Evolutionary conservation across 768 basidiomycete genomes (phyloP).

Genomic region (Collybia nuda): DNA sequence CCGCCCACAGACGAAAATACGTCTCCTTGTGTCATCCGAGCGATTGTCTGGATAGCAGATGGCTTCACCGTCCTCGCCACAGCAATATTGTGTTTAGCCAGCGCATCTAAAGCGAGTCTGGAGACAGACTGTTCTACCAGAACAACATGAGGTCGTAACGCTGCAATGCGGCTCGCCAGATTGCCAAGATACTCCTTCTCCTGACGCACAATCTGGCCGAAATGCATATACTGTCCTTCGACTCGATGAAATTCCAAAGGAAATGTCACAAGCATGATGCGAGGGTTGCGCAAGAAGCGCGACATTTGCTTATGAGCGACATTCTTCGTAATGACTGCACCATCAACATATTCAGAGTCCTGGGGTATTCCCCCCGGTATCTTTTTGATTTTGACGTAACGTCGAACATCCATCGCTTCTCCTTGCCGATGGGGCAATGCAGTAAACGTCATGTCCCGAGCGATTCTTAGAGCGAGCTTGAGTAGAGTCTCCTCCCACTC

Average conservation of each 20-base stretch:
- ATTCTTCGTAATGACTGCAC: constrained; percentile 97
- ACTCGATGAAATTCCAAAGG: constrained; percentile 92
- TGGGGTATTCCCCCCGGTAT: constrained; percentile 90
- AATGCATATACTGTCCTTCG: constrained; percentile 90
- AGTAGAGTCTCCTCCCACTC: constrained; percentile 91
- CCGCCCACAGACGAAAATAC: constrained; percentile 96
- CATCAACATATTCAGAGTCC: constrained; percentile 96
- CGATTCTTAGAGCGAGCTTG: constrained; percentile 80
- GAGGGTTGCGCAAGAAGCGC: constrained; percentile 76
- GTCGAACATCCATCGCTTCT: constrained; percentile 91
- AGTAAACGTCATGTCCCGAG: constrained; percentile 82
- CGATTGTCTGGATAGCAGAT: constrained; percentile 82
- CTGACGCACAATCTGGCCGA: constrained; percentile 87
- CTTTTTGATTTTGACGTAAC: constrained; percentile 98
- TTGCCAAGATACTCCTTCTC: constrained; percentile 92
- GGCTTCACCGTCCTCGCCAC: constrained; percentile 90
- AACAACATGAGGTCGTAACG: constrained; percentile 87
- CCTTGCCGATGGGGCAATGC: constrained; percentile 70
- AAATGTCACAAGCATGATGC: constrained; percentile 95
- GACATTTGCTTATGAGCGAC: constrained; percentile 96
- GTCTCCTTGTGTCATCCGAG: constrained; percentile 94
- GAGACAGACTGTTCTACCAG: constrained; percentile 92
- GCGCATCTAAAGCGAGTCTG: constrained; percentile 82
- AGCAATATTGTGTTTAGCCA: constrained; percentile 82
- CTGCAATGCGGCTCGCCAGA: constrained; percentile 86